phyloP scores from a whole-genome alignment of 768 basidiomycete species.

The Trametes villosa region DNA sequence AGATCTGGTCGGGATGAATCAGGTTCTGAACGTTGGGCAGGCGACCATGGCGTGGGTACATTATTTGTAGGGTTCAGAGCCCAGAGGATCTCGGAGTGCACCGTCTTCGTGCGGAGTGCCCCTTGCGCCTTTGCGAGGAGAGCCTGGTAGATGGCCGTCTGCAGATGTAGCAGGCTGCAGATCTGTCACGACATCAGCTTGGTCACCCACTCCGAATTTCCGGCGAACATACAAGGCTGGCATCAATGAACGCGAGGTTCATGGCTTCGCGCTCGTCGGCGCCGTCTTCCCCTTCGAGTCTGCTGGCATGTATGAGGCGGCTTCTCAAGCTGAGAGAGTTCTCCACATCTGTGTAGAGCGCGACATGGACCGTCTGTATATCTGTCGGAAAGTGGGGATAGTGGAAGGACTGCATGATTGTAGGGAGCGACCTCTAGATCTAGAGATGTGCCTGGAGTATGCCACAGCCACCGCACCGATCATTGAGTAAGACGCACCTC shows the following conservation, averaged over 20 bases:
- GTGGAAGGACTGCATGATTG: constrained; percentile 55
- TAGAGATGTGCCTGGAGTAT: not conserved
- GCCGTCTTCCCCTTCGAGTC: constrained; percentile 59
- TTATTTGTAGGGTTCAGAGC: constrained; percentile 86
- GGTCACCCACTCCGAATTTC: not conserved
- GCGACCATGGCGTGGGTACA: constrained; percentile 41
- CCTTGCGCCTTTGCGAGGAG: constrained; percentile 67
- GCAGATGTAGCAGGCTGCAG: constrained; percentile 77
- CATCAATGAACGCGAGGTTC: constrained; percentile 92
- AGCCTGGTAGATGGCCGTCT: constrained; percentile 84
- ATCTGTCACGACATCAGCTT: constrained; percentile 53
- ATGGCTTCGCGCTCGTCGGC: constrained; percentile 74
- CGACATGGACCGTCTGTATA: constrained; percentile 53
- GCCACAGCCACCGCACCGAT: constrained; percentile 5
- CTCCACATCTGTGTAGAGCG: constrained; percentile 66
- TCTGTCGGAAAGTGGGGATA: constrained; percentile 56
- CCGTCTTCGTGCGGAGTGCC: constrained; percentile 75
- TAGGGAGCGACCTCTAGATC: too few relatives aligned
- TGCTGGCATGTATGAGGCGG: constrained; percentile 74
- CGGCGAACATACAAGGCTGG: constrained; percentile 64
- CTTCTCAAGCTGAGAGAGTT: constrained; percentile 65
- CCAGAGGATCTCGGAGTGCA: constrained; percentile 93
- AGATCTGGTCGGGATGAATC: constrained; percentile 60
- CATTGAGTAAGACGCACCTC: constrained; percentile 6
- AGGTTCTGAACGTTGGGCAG: not conserved